Conservation (phyloP, 1,139 yeast species). For the Geotrichum phurueaensis region DNA sequence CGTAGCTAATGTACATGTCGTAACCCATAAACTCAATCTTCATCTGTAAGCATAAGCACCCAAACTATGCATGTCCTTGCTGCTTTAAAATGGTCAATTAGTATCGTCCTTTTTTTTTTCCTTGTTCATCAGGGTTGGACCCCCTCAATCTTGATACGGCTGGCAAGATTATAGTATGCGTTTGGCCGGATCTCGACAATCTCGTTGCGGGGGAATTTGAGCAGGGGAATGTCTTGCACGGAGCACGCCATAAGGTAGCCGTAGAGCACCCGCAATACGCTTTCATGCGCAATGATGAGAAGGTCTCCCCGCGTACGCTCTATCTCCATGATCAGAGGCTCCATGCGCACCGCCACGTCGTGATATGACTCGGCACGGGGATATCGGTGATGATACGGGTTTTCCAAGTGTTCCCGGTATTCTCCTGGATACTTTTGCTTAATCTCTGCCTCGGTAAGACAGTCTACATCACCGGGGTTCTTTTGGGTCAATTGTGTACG, state of each 20-base stretch:
- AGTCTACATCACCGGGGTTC: conserved; percentile 86
- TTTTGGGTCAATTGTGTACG: conserved; percentile 80
- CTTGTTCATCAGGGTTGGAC: conserved; percentile 21
- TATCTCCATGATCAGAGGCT: conserved; percentile 86
- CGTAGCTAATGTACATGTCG: no score
- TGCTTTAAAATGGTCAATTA: no score
- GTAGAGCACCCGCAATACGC: conserved; percentile 78
- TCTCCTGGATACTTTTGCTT: conserved; percentile 59
- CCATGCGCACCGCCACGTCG: conserved; percentile 89
- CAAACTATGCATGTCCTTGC: no score
- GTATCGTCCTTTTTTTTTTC: not conserved
- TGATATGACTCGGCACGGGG: conserved; percentile 94
- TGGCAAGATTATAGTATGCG: conserved; percentile 76
- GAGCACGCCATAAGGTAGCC: conserved; percentile 94
- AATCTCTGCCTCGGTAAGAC: conserved; percentile 58
- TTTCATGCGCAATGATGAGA: conserved; percentile 86
- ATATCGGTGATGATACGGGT: conserved; percentile 89
- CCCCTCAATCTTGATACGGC: conserved; percentile 42
- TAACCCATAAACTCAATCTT: no score
- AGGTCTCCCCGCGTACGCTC: conserved; percentile 87
- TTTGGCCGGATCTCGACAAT: conserved; percentile 82
- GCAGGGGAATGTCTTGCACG: conserved; percentile 73
- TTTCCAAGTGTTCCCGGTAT: conserved; percentile 55
- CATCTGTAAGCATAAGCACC: no score
- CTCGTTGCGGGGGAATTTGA: conserved; percentile 73